Evolutionary conservation across 208 protist genomes (phyloP), one percentile per base, ranked within the genome.

Genomic region (Trypanosoma grayi): DNA sequence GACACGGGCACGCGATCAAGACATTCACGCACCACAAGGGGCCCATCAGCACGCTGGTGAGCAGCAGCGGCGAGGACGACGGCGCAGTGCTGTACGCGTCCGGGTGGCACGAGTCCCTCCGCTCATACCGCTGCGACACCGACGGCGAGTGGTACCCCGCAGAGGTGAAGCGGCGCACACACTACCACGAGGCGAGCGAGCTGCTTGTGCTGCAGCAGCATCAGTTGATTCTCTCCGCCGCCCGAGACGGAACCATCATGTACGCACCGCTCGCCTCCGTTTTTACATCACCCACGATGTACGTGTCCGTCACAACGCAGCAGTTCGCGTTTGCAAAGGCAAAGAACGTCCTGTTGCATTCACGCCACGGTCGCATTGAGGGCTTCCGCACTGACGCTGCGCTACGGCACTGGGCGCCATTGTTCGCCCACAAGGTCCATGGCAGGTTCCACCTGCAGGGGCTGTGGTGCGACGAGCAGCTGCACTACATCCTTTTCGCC

Each of bases 131-230:
- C 22, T 79, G 58, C 50, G 43, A 11, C 18, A 48, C 28, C 6
- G 63, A 72, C 9, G 70, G 66, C 14, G 79, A 83, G 61, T 95
- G 85, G 84, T 81, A 82, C 65, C 85, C 89, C 10, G 84, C 84
- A 2, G 83, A 95, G 57, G 89, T 95, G 63, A 95, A 95, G 70
- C 83, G 89, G 0, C 89, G 89, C 51, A 92, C 85, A 39, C 89
- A 95, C 56, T 93, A 95, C 72, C 89, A 95, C 57, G 89, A 95
- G 67, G 79, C 80, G 25, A 87, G 60, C 39, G 75, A 93, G 58
- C 64, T 95, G 27, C 27, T 63, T 4, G 13, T 92, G 25, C 27
- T 87, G 44, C 54, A 74, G 11, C 67, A 68, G 25, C 69, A 58
- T 10, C 77, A 86, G 65, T 70, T 93, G 11, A 52, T 95, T n/a